These are phyloP conservation scores for Cladophialophora bantiana DNA, from an alignment of 2,329 filamentous ascomycete species.

Conservation along the genomic window DNA sequence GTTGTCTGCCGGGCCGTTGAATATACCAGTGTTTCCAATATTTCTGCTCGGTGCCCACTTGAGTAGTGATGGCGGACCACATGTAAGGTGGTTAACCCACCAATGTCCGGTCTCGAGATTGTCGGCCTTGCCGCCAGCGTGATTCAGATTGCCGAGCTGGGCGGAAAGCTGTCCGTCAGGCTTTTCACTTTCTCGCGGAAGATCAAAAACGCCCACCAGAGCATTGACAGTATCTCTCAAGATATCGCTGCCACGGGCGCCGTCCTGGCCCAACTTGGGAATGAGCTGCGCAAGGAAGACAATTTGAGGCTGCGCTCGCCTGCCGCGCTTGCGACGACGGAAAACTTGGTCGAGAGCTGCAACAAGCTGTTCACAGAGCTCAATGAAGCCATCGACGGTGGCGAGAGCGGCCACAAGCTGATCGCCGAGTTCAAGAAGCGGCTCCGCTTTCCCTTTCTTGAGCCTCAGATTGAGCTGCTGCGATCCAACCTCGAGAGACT, in stretches of 20 bases:
- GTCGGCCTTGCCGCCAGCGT: constrained; percentile 43
- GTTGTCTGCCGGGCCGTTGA: no score
- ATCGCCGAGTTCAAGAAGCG: constrained; percentile 27
- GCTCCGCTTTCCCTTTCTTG: constrained; percentile 39
- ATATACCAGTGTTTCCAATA: no score
- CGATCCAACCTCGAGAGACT: constrained; percentile 44
- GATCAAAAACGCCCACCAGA: constrained; percentile 41
- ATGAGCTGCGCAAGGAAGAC: constrained; percentile 40
- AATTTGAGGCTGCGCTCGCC: constrained; percentile 40
- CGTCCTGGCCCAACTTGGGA: constrained; percentile 43
- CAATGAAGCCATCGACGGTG: background rate
- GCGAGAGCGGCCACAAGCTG: constrained; percentile 27
- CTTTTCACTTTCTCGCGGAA: constrained; percentile 44
- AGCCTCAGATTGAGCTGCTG: constrained; percentile 41
- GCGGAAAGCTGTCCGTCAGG: constrained; percentile 43
- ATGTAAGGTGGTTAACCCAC: no score
- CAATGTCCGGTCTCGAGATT: constrained; percentile 36
- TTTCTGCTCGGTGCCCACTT: no score
- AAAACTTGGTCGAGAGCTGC: background rate
- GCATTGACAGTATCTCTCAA: constrained; percentile 39
- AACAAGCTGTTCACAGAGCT: background rate
- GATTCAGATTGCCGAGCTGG: constrained; percentile 46
- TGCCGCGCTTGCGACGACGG: constrained; percentile 29
- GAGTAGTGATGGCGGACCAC: no score
- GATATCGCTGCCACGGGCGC: constrained; percentile 44